Conservation (phyloP, 257 asterid species). For the Jacaranda mimosifolia region DNA sequence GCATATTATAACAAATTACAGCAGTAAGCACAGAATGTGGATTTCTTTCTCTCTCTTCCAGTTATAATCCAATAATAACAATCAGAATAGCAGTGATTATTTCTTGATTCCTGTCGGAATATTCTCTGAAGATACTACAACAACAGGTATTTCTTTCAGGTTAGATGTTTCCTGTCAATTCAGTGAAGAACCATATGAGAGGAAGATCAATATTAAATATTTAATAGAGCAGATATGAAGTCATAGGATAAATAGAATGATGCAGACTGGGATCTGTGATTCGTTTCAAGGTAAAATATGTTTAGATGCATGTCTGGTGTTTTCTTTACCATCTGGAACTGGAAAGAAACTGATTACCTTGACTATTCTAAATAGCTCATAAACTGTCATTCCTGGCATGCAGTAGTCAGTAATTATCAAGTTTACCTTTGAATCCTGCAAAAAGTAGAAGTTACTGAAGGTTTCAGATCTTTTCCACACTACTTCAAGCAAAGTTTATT, state of each 20-base stretch:
- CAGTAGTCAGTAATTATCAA: conserved; percentile 48
- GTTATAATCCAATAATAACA: neutral
- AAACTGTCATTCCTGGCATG: conserved; percentile 64
- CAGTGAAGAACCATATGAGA: conserved; percentile 1
- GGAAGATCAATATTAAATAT: no score
- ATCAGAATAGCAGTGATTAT: conserved; percentile 35
- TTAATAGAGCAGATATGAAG: neutral
- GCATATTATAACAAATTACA: neutral
- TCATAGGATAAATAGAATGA: neutral
- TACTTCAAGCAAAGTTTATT: neutral
- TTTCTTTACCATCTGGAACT: no score
- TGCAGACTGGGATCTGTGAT: neutral
- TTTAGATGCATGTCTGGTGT: neutral
- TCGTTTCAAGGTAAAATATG: neutral
- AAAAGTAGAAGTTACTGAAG: neutral
- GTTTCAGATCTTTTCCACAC: neutral
- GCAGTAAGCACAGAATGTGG: no score
- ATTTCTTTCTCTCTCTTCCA: no score
- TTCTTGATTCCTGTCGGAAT: conserved; percentile 40
- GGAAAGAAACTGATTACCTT: conserved; percentile 40
- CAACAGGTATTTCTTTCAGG: conserved; percentile 51
- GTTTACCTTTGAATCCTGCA: conserved; percentile 45
- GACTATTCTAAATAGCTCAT: conserved; percentile 59
- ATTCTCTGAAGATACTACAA: conserved; percentile 51
- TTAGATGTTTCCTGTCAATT: conserved; percentile 49